A percentile compares a stretch with the other conserved stretches of the same genome.
phyloP scores from a whole-genome alignment of 2,329 filamentous ascomycete species.

The Pseudogymnoascus sp. region DNA sequence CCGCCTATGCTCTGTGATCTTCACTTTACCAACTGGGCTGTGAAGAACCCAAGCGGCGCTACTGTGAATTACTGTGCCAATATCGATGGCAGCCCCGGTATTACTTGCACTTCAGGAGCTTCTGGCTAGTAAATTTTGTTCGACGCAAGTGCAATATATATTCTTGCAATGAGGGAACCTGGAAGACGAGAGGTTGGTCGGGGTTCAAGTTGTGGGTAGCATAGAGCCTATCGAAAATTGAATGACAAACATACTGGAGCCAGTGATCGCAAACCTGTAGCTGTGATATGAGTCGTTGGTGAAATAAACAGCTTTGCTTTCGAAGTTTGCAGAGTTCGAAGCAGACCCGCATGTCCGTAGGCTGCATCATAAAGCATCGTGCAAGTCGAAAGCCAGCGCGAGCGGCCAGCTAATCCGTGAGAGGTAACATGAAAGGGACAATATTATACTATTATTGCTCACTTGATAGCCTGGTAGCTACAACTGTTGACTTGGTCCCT shows the following conservation, averaged over 20 bases:
- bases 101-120: conserved; percentile 30
- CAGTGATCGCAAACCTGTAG: too few species aligned
- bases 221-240: not conserved
- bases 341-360: too few species aligned
- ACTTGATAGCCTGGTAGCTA: not conserved
- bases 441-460: too few species aligned
- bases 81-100: conserved; percentile 27
- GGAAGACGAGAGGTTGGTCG: not conserved
- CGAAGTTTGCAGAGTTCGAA: too few species aligned
- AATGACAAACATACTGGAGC: too few species aligned
- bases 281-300: too few species aligned
- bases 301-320: too few species aligned
- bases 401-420: too few species aligned
- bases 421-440: too few species aligned
- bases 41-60: conserved; percentile 29
- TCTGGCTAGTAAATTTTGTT: conserved; percentile 24
- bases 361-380: too few species aligned
- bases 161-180: not conserved
- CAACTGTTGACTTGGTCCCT: not conserved
- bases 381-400: too few species aligned
- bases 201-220: not conserved
- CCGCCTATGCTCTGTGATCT: conserved; percentile 33
- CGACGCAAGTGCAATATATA: not conserved
- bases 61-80: conserved; percentile 30
- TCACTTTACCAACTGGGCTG: conserved; percentile 28